These are phyloP conservation scores for Dissophora globulifera DNA, from an alignment of 192 early-diverging fungal genomes.

Conservation along the genomic window DNA sequence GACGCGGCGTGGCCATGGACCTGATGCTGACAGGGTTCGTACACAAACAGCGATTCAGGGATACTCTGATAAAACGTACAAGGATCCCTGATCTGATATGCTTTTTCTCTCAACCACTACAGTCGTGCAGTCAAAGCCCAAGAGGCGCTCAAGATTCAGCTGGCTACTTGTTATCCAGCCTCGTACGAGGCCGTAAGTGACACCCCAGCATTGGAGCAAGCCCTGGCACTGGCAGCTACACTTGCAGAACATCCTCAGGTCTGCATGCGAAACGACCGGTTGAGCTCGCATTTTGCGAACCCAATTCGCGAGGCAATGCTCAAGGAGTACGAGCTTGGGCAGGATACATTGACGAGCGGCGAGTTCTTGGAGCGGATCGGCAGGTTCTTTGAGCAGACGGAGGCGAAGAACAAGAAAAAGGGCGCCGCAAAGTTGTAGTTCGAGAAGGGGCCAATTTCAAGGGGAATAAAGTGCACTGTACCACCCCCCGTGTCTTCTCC, in stretches of 20 bases:
- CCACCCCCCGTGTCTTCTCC: no score
- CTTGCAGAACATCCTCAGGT: constrained; percentile 55
- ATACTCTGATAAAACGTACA: not conserved
- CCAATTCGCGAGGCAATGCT: constrained; percentile 54
- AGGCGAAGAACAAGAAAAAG: constrained; percentile 6
- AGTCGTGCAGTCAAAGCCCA: constrained; percentile 57
- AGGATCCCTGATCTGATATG: no score
- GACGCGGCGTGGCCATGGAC: constrained; percentile 60
- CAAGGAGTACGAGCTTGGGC: constrained; percentile 52
- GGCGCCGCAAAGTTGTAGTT: not conserved
- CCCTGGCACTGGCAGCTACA: constrained; percentile 34
- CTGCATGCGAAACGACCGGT: constrained; percentile 58
- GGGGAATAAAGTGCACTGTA: no score
- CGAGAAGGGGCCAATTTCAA: constrained; percentile 1
- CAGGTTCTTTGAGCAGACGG: constrained; percentile 29
- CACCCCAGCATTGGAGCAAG: constrained; percentile 45
- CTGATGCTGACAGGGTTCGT: constrained; percentile 59
- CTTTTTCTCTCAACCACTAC: no score
- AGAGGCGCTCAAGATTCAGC: constrained; percentile 48
- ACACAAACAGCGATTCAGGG: not conserved
- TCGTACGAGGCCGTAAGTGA: constrained; percentile 34
- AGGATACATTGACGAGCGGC: constrained; percentile 48
- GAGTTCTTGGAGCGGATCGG: constrained; percentile 46
- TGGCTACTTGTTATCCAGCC: constrained; percentile 46
- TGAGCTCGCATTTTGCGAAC: constrained; percentile 35